Percentiles rank a stretch among this genome's conserved stretches.
phyloP scores from a whole-genome alignment of 1,284 basidiomycete genomes.

The Pisolithus thermaeus region DNA sequence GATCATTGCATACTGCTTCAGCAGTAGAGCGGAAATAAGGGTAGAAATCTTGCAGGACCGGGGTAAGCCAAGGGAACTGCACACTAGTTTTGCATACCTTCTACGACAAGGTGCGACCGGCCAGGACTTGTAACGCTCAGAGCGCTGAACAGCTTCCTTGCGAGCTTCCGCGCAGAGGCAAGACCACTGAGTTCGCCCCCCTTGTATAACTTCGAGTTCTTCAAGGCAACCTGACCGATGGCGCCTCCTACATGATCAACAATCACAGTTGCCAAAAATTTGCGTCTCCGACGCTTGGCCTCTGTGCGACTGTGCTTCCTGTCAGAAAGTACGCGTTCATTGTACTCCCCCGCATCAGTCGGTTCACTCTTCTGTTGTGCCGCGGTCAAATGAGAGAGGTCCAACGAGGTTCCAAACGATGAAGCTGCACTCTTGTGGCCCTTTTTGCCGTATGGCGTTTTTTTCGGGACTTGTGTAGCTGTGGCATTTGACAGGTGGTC shows the following conservation, averaged over 20 bases:
- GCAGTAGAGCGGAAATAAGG: slow-evolving; percentile 71
- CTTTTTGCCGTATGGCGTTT: slow-evolving; percentile 29
- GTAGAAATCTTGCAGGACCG: slow-evolving; percentile 48
- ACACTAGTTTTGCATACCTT: slow-evolving; percentile 38
- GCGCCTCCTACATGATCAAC: slow-evolving; percentile 67
- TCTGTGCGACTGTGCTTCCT: slow-evolving; percentile 25
- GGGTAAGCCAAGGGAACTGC: slow-evolving; percentile 2
- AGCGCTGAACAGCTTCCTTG: slow-evolving; percentile 67
- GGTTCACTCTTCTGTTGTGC: slow-evolving; percentile 24
- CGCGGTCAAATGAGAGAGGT: slow-evolving; percentile 23
- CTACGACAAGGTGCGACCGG: slow-evolving; percentile 56
- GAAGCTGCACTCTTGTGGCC: slow-evolving; percentile 27
- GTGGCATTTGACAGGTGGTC: slow-evolving; percentile 65
- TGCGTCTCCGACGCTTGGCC: slow-evolving; percentile 40
- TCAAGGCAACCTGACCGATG: slow-evolving; percentile 67
- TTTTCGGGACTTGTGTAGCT: slow-evolving; percentile 30
- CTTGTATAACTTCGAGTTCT: slow-evolving; percentile 57
- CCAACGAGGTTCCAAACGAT: slow-evolving; percentile 28
- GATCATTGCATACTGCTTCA: slow-evolving; percentile 54
- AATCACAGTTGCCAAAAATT: slow-evolving; percentile 56
- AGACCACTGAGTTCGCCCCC: slow-evolving; percentile 51
- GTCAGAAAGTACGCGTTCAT: slow-evolving; percentile 15
- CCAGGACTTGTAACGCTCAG: slow-evolving; percentile 58
- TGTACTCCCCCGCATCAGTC: slow-evolving; percentile 8
- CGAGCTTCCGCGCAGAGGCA: slow-evolving; percentile 67